Conservation (phyloP, 208 protist genomes). For the Trichomonas vaginalis region DNA sequence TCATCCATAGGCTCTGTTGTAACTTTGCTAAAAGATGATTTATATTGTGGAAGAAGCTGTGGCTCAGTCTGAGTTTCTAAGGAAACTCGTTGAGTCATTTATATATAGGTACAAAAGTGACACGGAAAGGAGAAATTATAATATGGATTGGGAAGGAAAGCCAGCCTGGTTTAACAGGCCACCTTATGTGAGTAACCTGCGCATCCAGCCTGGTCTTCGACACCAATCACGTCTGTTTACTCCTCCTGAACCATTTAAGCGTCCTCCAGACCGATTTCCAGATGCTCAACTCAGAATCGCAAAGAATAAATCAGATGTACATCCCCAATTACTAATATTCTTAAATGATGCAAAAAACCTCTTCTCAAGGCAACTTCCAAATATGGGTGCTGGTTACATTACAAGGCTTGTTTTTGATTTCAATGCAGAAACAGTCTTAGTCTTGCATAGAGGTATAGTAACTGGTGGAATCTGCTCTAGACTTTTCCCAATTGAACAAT, state of each 20-base stretch:
- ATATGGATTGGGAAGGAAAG: background rate
- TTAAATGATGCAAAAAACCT: slow-evolving; percentile 58
- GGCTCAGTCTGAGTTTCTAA: background rate
- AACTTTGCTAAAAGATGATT: background rate
- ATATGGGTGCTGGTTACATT: slow-evolving; percentile 65
- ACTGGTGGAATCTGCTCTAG: slow-evolving; percentile 61
- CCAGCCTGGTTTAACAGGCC: background rate
- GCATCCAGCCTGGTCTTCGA: background rate
- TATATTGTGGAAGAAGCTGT: background rate
- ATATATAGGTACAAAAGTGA: too few relatives aligned
- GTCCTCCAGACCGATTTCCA: background rate
- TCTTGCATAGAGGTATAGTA: slow-evolving; percentile 30
- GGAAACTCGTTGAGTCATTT: background rate
- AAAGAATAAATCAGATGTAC: background rate
- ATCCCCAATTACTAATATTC: slow-evolving; percentile 20
- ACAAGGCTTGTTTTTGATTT: slow-evolving; percentile 52
- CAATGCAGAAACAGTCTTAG: background rate
- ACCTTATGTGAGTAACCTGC: background rate
- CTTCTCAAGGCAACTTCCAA: slow-evolving; percentile 60
- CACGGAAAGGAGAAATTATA: too few relatives aligned
- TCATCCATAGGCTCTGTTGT: background rate
- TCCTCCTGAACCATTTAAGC: background rate
- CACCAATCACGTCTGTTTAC: background rate
- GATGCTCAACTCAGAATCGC: background rate
- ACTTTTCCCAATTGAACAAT: slow-evolving; percentile 44